Evolutionary conservation across 1,284 basidiomycete genomes (phyloP).

Genomic region (Melanopsichium pennsylvanicum): DNA sequence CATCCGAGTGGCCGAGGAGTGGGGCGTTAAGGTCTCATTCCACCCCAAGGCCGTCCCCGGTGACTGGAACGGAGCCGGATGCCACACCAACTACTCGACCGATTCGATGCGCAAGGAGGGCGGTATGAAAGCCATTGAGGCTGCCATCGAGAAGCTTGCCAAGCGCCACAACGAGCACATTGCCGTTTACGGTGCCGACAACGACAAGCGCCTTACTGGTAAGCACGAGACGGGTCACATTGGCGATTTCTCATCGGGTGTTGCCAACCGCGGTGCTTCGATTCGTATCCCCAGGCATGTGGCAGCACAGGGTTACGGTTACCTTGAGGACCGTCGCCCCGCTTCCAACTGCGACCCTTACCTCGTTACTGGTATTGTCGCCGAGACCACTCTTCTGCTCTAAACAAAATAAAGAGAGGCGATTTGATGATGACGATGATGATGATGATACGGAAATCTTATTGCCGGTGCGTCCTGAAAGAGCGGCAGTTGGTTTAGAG

Average conservation of each 20-base stretch:
- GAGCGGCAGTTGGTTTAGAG: too few species aligned
- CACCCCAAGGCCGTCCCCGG: conserved; percentile 98
- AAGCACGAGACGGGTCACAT: conserved; percentile 90
- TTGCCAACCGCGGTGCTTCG: conserved; percentile 88
- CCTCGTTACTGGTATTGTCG: conserved; percentile 73
- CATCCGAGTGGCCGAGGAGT: conserved; percentile 80
- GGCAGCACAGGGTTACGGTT: conserved; percentile 88
- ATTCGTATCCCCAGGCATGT: conserved; percentile 85
- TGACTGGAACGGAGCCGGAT: conserved; percentile 99
- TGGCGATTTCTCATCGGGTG: conserved; percentile 87
- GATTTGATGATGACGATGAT: neutral
- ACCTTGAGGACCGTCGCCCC: conserved; percentile 71
- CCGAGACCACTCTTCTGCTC: conserved; percentile 78
- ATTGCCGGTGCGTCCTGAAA: too few species aligned
- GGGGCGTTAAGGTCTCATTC: conserved; percentile 94
- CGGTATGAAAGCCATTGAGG: conserved; percentile 92
- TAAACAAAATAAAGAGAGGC: neutral
- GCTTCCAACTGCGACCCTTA: conserved; percentile 93
- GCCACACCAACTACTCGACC: conserved; percentile 69
- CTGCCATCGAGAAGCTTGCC: conserved; percentile 76
- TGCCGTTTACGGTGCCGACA: conserved; percentile 65
- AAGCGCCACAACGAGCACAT: conserved; percentile 68
- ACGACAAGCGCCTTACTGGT: conserved; percentile 65
- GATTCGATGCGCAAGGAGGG: conserved; percentile 56
- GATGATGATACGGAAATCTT: too few species aligned